Evolutionary conservation across 345 rosid genomes (phyloP).

Genomic region (Linum tenue): DNA sequence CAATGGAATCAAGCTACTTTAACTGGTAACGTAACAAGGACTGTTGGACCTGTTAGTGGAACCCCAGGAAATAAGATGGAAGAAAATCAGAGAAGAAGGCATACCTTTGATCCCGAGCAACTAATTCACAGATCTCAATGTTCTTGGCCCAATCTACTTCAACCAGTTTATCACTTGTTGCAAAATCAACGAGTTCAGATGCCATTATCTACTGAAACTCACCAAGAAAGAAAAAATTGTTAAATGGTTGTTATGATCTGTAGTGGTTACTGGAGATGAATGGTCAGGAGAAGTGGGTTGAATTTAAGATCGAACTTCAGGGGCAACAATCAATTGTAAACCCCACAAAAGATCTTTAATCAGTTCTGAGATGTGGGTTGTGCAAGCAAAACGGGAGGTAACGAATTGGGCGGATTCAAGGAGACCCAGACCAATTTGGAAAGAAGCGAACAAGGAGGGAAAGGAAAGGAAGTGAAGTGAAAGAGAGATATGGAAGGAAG

Average conservation of each 20-base stretch:
- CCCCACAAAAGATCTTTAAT: neutral
- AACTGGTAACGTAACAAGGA: neutral
- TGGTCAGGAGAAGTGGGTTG: neutral
- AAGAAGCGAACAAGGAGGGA: no score
- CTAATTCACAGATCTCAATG: slow-evolving; percentile 85
- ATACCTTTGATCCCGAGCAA: slow-evolving; percentile 67
- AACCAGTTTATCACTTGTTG: slow-evolving; percentile 74
- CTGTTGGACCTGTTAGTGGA: no score
- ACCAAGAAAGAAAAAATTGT: neutral
- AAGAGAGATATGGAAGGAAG: no score
- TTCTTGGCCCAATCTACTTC: slow-evolving; percentile 88
- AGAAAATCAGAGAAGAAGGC: slow-evolving; percentile 1
- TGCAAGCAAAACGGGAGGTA: neutral
- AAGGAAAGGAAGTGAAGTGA: no score
- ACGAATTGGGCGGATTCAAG: neutral
- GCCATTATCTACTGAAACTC: slow-evolving; percentile 46
- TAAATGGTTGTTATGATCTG: neutral
- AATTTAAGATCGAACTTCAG: neutral
- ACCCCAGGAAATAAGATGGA: neutral
- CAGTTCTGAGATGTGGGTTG: neutral
- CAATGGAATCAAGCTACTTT: slow-evolving; percentile 1
- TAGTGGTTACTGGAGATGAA: neutral
- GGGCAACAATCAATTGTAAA: neutral
- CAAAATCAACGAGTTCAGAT: slow-evolving; percentile 72
- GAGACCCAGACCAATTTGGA: no score